Conservation (phyloP, 441 rosid species). For the Biscutella laevigata region DNA sequence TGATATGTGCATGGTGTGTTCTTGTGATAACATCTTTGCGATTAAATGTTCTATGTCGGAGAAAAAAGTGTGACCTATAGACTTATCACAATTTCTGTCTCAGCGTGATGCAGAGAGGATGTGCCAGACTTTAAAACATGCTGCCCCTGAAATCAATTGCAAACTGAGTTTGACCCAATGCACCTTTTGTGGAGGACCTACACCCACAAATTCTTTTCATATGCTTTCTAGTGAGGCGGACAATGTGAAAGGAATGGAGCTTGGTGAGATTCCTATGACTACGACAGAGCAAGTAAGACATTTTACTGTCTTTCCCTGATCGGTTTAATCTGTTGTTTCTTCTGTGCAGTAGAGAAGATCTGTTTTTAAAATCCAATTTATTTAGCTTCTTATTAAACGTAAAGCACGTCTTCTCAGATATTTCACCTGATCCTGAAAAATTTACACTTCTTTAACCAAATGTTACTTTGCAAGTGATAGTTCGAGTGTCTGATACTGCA, state of each 20-base stretch:
- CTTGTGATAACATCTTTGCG: neutral
- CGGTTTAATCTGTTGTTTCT: neutral
- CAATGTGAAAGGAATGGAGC: constrained; percentile 31
- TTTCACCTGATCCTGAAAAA: neutral
- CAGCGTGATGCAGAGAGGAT: constrained; percentile 75
- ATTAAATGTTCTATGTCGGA: neutral
- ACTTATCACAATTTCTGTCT: constrained; percentile 4
- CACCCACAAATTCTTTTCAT: constrained; percentile 48
- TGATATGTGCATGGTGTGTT: neutral
- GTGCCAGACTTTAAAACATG: constrained; percentile 42
- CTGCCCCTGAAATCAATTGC: constrained; percentile 35
- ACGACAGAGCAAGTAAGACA: constrained; percentile 43
- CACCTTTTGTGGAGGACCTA: constrained; percentile 41
- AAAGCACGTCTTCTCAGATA: neutral
- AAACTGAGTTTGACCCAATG: constrained; percentile 32
- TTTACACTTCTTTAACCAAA: neutral
- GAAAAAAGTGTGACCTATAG: neutral
- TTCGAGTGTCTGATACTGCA: neutral
- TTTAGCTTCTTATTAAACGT: no score
- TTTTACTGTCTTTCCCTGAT: neutral
- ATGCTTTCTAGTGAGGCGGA: constrained; percentile 44
- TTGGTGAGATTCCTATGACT: constrained; percentile 33
- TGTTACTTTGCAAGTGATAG: neutral
- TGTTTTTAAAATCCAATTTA: neutral
- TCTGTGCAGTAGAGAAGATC: neutral